A percentile compares a stretch with the other conserved stretches of the same genome.
These are phyloP conservation scores for Aspergillus alliaceus DNA, from an alignment of 2,329 filamentous ascomycete genomes.

Conservation along the genomic window DNA sequence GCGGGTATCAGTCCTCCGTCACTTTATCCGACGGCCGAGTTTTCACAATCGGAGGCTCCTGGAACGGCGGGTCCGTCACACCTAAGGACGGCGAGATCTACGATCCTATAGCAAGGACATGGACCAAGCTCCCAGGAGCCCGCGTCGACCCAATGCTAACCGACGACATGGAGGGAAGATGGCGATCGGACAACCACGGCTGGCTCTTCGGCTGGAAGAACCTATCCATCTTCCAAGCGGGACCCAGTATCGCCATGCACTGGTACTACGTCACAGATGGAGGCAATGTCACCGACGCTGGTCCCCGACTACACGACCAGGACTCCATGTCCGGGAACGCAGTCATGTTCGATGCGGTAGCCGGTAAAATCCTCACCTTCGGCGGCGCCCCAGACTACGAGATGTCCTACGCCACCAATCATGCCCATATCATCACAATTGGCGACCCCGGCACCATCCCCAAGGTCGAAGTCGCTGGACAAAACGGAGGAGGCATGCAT, in stretches of 20 bases:
- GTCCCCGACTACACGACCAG: conserved; percentile 38
- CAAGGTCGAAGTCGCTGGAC: conserved; percentile 7
- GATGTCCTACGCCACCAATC: conserved; percentile 41
- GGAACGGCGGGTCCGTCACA: conserved; percentile 47
- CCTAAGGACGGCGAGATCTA: conserved; percentile 60
- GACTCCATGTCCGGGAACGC: conserved; percentile 14
- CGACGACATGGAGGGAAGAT: conserved; percentile 49
- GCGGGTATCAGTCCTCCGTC: conserved; percentile 56
- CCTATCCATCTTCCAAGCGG: conserved; percentile 50
- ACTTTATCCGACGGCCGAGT: conserved; percentile 55
- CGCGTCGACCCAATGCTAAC: conserved; percentile 54
- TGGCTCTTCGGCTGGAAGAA: conserved; percentile 20
- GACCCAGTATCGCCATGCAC: conserved; percentile 56
- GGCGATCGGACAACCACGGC: conserved; percentile 34
- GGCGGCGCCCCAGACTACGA: conserved; percentile 11
- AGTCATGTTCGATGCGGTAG: conserved; percentile 27
- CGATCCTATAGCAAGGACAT: conserved; percentile 46
- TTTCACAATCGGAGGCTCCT: conserved; percentile 61
- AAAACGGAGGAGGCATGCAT: conserved; percentile 41
- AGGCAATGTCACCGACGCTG: conserved; percentile 39
- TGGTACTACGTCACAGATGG: conserved; percentile 50
- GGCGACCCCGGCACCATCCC: conserved; percentile 21
- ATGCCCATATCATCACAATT: conserved; percentile 54
- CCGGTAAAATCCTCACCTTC: conserved; percentile 34
- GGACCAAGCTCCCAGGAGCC: conserved; percentile 48